A percentile compares a stretch with the other conserved stretches of the same genome.
phyloP scores from a whole-genome alignment of 1,284 basidiomycete genomes.

The Puccinia novopanici region DNA sequence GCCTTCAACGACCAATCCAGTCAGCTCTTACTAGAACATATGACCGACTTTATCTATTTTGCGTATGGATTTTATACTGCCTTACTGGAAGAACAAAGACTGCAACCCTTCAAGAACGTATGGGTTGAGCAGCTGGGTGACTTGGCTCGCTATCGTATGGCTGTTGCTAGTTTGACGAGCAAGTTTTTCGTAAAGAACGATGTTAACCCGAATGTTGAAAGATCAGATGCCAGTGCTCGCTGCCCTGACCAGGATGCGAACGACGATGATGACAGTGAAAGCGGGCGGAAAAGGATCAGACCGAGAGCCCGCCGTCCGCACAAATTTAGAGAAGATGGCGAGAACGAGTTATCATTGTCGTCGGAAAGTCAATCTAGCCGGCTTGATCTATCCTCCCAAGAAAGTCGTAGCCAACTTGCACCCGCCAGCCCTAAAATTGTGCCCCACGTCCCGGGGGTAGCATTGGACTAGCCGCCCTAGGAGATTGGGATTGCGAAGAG shows the following conservation, averaged over 20 bases:
- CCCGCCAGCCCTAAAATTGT: not conserved
- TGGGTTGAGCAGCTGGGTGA: slow-evolving; percentile 98
- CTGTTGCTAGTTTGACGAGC: slow-evolving; percentile 65
- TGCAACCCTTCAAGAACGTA: slow-evolving; percentile 71
- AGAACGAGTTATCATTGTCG: not conserved
- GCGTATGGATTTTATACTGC: slow-evolving; percentile 91
- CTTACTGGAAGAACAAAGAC: slow-evolving; percentile 77
- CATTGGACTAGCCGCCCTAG: slow-evolving; percentile 84
- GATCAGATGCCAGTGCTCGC: not conserved
- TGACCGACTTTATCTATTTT: slow-evolving; percentile 89
- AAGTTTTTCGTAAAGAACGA: slow-evolving; percentile 57
- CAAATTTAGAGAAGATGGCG: not conserved
- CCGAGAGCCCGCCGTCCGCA: slow-evolving; percentile 5
- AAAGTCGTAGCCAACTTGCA: slow-evolving; percentile 21
- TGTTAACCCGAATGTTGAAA: slow-evolving; percentile 60
- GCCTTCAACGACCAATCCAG: slow-evolving; percentile 31
- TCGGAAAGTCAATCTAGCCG: slow-evolving; percentile 20
- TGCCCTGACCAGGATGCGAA: not conserved
- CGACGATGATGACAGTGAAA: slow-evolving; percentile 1
- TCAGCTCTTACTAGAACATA: slow-evolving; percentile 66
- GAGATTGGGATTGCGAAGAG: slow-evolving; percentile 83
- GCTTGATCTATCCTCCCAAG: slow-evolving; percentile 5
- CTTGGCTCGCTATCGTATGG: slow-evolving; percentile 90
- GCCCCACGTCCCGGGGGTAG: slow-evolving; percentile 59
- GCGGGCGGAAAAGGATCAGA: not conserved